A percentile compares a stretch with the other conserved stretches of the same genome.
Conservation (phyloP, 495 filamentous ascomycete genomes). For the Clohesyomyces aquaticus region DNA sequence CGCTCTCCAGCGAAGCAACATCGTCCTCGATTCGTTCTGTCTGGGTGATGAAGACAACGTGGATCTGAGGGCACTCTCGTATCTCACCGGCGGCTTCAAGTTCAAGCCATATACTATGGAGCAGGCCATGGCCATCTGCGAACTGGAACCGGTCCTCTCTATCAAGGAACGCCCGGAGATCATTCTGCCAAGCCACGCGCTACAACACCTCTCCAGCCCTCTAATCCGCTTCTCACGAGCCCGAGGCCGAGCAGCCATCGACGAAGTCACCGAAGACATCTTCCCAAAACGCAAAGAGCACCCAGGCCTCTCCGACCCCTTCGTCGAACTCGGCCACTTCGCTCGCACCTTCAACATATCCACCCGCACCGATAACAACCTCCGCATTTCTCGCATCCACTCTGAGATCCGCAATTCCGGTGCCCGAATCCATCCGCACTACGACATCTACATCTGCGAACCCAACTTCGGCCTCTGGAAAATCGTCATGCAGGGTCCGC, state of each 20-base stretch:
- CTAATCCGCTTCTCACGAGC: slow-evolving; percentile 14
- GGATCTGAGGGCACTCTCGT: slow-evolving; percentile 38
- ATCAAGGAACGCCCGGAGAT: slow-evolving; percentile 39
- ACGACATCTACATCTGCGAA: slow-evolving; percentile 45
- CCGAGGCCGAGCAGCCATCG: slow-evolving; percentile 17
- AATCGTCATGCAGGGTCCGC: slow-evolving; percentile 44
- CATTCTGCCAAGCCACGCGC: slow-evolving; percentile 14
- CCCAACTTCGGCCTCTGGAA: slow-evolving; percentile 45
- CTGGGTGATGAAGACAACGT: slow-evolving; percentile 37
- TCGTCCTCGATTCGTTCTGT: slow-evolving; percentile 43
- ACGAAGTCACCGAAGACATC: slow-evolving; percentile 38
- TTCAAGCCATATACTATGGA: slow-evolving; percentile 40
- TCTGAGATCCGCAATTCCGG: slow-evolving; percentile 41
- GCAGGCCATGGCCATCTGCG: slow-evolving; percentile 44
- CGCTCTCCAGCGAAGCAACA: slow-evolving; percentile 29
- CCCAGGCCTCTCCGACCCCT: slow-evolving; percentile 39
- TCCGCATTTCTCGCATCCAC: slow-evolving; percentile 28
- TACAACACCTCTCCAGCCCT: background rate
- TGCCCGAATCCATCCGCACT: slow-evolving; percentile 23
- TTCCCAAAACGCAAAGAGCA: slow-evolving; percentile 43
- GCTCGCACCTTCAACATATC: slow-evolving; percentile 1
- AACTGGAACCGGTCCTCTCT: slow-evolving; percentile 45
- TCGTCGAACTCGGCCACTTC: slow-evolving; percentile 32
- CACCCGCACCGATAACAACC: slow-evolving; percentile 20
- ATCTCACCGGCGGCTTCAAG: slow-evolving; percentile 42